Base-by-base conservation (phyloP, 352 stramenopile species). In the Globisporangium perplexum region DNA sequence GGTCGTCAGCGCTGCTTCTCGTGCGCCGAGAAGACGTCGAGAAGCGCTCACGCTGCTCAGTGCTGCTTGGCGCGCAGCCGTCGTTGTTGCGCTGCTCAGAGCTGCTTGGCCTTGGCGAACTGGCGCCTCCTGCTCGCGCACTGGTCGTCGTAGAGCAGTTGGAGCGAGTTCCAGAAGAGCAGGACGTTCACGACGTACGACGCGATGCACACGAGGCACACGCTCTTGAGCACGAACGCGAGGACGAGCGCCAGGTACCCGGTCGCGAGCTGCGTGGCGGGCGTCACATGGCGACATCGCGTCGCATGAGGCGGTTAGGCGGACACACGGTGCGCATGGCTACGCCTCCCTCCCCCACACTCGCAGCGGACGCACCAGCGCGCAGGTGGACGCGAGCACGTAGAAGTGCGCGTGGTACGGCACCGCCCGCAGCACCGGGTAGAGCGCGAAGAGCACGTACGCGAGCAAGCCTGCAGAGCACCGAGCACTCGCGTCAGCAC, bases 171-270 rank as follows among this genome's bases (percentile, higher is more conserved):
- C 74, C 72, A 83, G 33, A 77, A 61, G 26, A 86, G 55, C 10
- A 48, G 46, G 0, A 53, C 46, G 47, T 77, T 87, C 57, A 87
- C 65, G 7, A 65, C 39, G 38, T 87, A 87, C n/a, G 74, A 70
- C 26, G 62, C 63, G 36, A 82, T 47, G 53, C 73, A 85, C 54
- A 87, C 71, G 43, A 87, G 17, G 23, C 76, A 87, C 35, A 87
- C 62, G 50, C 84, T 71, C 24, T 69, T 66, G 42, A 85, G 54
- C 33, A 85, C 65, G 42, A 85, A 79, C 33, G 55, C 65, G 47
- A 87, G 55, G 39, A 87, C 70, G 69, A 74, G 84, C 17, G 66
- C 73, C 53, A 87, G 54, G 50, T 85, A 85, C 26, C 66, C 45
- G 22, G 68, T 76, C 36, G 80, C 41, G 15, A 58, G 60, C 76